Conservation (phyloP, 2,329 filamentous ascomycete genomes). For the Aquanectria penicillioides region DNA sequence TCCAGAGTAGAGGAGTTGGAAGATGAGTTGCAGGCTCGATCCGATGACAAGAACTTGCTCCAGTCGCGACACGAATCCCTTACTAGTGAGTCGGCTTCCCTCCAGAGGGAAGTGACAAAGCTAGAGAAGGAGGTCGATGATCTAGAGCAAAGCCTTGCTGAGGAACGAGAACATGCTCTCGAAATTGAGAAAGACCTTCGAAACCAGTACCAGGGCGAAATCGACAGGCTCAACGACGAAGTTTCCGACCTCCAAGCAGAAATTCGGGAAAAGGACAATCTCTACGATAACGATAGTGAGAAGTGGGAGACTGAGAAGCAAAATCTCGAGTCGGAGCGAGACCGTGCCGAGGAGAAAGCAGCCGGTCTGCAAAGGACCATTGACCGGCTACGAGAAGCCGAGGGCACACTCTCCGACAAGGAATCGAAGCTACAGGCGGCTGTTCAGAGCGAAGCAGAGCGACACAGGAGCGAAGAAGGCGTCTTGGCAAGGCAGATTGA, state of each 20-base stretch:
- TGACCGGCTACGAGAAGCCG: slow-evolving; percentile 73
- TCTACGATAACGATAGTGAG: slow-evolving; percentile 76
- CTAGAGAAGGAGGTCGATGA: slow-evolving; percentile 58
- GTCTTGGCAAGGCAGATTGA: slow-evolving; percentile 78
- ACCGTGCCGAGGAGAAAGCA: slow-evolving; percentile 74
- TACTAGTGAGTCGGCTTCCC: slow-evolving; percentile 70
- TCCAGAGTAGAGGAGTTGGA: slow-evolving; percentile 65
- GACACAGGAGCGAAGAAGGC: slow-evolving; percentile 77
- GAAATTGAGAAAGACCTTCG: slow-evolving; percentile 70
- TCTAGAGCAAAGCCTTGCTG: slow-evolving; percentile 59
- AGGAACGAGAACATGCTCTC: slow-evolving; percentile 66
- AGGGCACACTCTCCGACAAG: slow-evolving; percentile 74
- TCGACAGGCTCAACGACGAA: slow-evolving; percentile 65
- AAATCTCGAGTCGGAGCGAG: slow-evolving; percentile 71
- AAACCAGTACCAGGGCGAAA: slow-evolving; percentile 55
- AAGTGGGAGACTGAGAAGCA: slow-evolving; percentile 75
- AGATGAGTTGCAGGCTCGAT: slow-evolving; percentile 66
- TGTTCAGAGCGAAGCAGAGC: slow-evolving; percentile 75
- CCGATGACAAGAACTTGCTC: slow-evolving; percentile 75
- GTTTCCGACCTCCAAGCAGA: slow-evolving; percentile 72
- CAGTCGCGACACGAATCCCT: slow-evolving; percentile 76
- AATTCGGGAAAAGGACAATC: slow-evolving; percentile 74
- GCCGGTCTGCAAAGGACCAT: slow-evolving; percentile 75
- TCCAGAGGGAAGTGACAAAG: slow-evolving; percentile 71
- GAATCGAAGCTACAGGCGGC: slow-evolving; percentile 75